These are phyloP conservation scores for Saccharomyces hybrid DNA, from an alignment of 1,139 yeast species.

Conservation along the genomic window DNA sequence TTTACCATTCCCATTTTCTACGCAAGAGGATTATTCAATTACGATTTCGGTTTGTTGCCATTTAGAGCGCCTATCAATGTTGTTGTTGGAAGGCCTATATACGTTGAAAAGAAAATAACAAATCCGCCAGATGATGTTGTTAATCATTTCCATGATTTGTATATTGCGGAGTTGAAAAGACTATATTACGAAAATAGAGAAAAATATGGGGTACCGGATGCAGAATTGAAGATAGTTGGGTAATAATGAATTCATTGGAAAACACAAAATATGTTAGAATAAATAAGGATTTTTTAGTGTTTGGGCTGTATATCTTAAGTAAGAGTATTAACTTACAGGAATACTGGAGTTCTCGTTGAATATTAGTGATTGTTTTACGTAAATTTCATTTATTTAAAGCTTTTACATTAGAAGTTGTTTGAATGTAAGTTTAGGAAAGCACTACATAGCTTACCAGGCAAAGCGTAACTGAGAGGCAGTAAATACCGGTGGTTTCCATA, in stretches of 20 bases:
- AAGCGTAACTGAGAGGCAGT: constrained; percentile 93
- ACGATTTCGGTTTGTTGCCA: constrained; percentile 87
- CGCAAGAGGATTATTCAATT: constrained; percentile 87
- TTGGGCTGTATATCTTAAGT: neutral
- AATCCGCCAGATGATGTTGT: constrained; percentile 44
- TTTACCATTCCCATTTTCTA: constrained; percentile 88
- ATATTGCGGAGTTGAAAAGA: constrained; percentile 56
- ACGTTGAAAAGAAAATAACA: constrained; percentile 44
- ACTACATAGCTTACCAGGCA: constrained; percentile 59
- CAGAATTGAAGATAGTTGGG: constrained; percentile 35
- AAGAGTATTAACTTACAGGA: neutral
- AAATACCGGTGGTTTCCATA: constrained; percentile 94
- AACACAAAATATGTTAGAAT: neutral
- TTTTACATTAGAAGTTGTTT: neutral
- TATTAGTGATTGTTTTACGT: neutral
- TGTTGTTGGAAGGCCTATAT: constrained; percentile 76
- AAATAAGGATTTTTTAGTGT: neutral
- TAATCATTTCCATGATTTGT: constrained; percentile 63
- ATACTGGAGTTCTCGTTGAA: neutral
- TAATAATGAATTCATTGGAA: constrained; percentile 2
- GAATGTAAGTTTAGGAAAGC: neutral
- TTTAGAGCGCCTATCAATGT: constrained; percentile 73
- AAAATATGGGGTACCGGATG: constrained; percentile 44
- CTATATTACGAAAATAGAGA: constrained; percentile 66
- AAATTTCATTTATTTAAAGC: neutral